phyloP scores from a whole-genome alignment of 192 early-diverging fungal species.

The Umbelopsis sp. region DNA sequence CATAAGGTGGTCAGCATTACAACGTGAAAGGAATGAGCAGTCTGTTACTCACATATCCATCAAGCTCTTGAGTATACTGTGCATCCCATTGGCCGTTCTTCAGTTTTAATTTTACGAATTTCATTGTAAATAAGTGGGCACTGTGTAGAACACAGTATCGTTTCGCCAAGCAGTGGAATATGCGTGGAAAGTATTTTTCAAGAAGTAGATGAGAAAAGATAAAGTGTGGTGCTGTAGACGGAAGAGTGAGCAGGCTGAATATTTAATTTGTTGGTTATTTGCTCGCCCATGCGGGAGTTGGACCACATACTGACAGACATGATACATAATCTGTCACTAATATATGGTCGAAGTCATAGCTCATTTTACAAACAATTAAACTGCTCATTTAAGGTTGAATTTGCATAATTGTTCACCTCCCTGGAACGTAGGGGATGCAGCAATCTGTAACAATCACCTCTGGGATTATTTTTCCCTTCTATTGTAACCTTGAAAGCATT shows the following conservation, averaged over 20 bases:
- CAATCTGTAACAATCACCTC: no score
- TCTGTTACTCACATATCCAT: background rate
- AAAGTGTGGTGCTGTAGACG: background rate
- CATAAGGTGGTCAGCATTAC: background rate
- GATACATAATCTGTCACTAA: background rate
- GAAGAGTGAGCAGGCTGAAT: background rate
- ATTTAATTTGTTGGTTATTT: slow-evolving; percentile 1
- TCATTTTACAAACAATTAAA: slow-evolving; percentile 3
- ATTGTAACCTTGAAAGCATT: no score
- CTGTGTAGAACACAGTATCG: no score
- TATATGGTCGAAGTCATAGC: background rate
- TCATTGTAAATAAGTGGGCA: background rate
- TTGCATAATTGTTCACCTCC: background rate
- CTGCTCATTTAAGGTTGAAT: background rate
- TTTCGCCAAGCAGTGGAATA: no score
- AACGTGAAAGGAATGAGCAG: background rate
- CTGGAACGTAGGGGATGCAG: background rate
- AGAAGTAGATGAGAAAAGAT: background rate
- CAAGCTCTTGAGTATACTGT: background rate
- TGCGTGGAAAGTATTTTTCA: background rate
- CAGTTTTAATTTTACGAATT: slow-evolving; percentile 5
- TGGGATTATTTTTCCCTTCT: no score
- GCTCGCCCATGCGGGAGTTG: background rate
- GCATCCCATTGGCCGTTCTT: slow-evolving; percentile 14
- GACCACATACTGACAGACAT: background rate